phyloP scores from a whole-genome alignment of 495 filamentous ascomycete species.

The Pyrenula aspistea region DNA sequence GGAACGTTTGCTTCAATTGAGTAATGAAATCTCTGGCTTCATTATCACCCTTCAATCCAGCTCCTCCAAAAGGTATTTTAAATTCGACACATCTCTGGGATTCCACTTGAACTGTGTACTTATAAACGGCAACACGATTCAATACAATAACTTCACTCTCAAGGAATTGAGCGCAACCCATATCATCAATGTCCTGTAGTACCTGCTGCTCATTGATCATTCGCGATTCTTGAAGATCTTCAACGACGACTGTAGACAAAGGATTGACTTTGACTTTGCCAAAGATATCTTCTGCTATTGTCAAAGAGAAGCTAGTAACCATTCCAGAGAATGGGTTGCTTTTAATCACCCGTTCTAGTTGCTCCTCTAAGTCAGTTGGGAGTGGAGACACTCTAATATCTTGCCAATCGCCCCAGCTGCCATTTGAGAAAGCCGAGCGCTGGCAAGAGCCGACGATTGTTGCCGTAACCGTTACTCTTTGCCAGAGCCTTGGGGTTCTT shows the following conservation, averaged over 20 bases:
- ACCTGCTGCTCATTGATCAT: not conserved
- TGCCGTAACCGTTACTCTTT: not conserved
- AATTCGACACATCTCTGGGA: not conserved
- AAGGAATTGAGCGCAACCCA: not conserved
- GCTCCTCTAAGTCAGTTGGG: not conserved
- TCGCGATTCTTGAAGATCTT: not conserved
- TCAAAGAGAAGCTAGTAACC: not conserved
- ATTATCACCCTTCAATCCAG: not conserved
- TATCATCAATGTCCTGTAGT: not conserved
- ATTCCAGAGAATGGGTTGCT: not conserved
- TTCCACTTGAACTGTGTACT: not conserved
- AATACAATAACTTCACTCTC: not conserved
- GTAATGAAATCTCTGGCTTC: not conserved
- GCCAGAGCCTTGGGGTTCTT: not conserved
- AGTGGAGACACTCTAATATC: not conserved
- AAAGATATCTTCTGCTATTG: not conserved
- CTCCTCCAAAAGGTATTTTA: not conserved
- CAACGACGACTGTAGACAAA: not conserved
- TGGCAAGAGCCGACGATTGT: not conserved
- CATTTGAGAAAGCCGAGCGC: not conserved
- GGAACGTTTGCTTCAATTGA: not conserved
- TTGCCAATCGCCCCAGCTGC: not conserved
- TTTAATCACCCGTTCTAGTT: not conserved
- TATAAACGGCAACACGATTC: not conserved
- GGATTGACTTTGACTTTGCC: not conserved